Evolutionary conservation across 2,329 filamentous ascomycete genomes (phyloP), one percentile per base, ranked within the genome.

Genomic region (Pseudogymnoascus verrucosus): DNA sequence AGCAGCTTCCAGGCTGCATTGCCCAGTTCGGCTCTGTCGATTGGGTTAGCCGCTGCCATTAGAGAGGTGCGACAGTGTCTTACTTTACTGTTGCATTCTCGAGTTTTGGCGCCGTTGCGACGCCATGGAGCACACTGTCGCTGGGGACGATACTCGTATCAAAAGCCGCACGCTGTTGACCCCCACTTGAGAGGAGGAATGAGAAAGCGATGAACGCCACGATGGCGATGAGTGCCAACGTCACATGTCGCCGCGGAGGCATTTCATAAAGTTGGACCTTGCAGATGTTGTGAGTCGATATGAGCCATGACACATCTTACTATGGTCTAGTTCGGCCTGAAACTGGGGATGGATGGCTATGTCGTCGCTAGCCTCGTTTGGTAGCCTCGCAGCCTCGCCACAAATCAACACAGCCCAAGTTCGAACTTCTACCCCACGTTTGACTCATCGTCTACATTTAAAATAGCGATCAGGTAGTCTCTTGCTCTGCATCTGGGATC

Each of bases 51-150:
- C 5, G 10, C 8, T n/a, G 42, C 5, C 10, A 59, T 36, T 1
- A 16, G 40, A 8, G 11, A 5, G 12, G 40, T 57, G 44, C 31
- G 21, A 40, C 37, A 31, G 60, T 42, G 37, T 71, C 80, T 60
- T 78, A 89, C 87, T 93, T 95, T 62, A 85, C 79, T 5, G 90
- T 95, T 65, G 88, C 89, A 76, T 95, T 95, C 72, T 90, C 90
- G 62, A 95, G 79, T 76, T 91, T 92, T 1, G 89, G 88, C 61
- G 90, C 90, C 70, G 92, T 93, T 3, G 86, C 87, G 63, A 85
- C 85, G 63, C 89, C 89, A 16, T 81, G 80, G 21, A 91, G 78
- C 16, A 88, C 75, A 47, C 75, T 75, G 26, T 77, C 74, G 62
- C 34, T 67, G 7, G 65, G 64, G 11, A 63, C 62, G 5, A 31